Base-by-base conservation (phyloP, 805 yeast genomes). In the Starmerella etchellsii region DNA sequence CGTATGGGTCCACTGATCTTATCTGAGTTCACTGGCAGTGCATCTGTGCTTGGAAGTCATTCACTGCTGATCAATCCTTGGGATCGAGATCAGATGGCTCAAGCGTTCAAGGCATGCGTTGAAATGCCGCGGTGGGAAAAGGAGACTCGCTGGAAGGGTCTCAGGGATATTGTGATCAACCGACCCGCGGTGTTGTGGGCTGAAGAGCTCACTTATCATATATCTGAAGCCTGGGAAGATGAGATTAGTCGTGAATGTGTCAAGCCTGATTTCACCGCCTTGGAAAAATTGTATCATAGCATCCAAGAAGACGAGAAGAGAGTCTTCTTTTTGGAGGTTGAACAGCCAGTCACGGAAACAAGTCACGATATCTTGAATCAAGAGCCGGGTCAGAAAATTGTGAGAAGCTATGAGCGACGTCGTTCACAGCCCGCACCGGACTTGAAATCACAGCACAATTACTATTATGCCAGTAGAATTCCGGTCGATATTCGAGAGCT, bases 11-110 rank as follows among this genome's bases (percentile, higher is more conserved):
- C 95, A 1, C 68, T 88, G 47, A 70, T 91, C 34, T 61, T 91
- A 41, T 81, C 94, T 29, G 98, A 91, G 59, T 91, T 91, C 53
- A 85, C 95, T 1, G 98, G 98, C 1, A 81, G 95, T 10, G 94
- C 97, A 0, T 70, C 79, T 4, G 74, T 88, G 5, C 65, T 91
- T 41, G 67, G 68, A 13, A 62, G 72, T 21, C 87, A 93, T 11
- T 52, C 65, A 11, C 78, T 94, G 3, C 59, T 84, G 28, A 76
- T 88, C 28, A 91, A 91, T 54, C 98, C 98, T 2, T 91, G 96
- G 94, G 88, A 85, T 59, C 66, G 71, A 23, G 70, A 67, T 34
- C 71, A 71, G 44, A 73, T 85, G 44, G 67, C 91, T 0, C 66
- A 71, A n/a, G 66, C 72, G 8, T 78, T 83, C 41, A 66, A 73